Percentiles rank a stretch among this genome's conserved stretches.
phyloP scores from a whole-genome alignment of 2,329 filamentous ascomycete species.

The Septoria linicola region DNA sequence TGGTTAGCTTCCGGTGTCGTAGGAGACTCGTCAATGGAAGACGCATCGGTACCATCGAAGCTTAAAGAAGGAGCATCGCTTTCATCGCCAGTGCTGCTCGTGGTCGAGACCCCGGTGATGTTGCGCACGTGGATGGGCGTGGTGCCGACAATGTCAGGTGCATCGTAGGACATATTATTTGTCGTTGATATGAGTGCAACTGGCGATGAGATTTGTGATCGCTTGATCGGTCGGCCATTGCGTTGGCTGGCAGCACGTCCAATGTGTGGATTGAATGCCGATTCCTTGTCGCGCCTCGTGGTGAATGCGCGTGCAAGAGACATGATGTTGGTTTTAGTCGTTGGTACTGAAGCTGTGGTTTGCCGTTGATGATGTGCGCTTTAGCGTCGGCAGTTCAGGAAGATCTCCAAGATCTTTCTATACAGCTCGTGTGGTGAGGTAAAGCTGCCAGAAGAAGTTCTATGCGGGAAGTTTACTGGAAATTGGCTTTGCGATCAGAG shows the following conservation, averaged over 20 bases:
- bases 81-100: constrained; percentile 63
- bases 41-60: constrained; percentile 64
- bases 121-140: constrained; percentile 29
- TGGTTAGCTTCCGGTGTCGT: constrained; percentile 53
- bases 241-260: constrained; percentile 50
- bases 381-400: constrained; percentile 10
- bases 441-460: too few species aligned
- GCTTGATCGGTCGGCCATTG: constrained; percentile 50
- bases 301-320: constrained; percentile 72
- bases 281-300: constrained; percentile 64
- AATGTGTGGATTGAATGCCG: constrained; percentile 33
- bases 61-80: constrained; percentile 62
- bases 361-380: constrained; percentile 8
- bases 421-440: too few species aligned
- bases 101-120: constrained; percentile 39
- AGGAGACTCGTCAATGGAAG: constrained; percentile 49
- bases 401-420: background rate
- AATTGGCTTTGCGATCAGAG: too few species aligned
- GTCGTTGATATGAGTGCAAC: constrained; percentile 88
- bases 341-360: constrained; percentile 7
- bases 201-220: constrained; percentile 80
- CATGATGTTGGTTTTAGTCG: constrained; percentile 42
- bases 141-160: constrained; percentile 67
- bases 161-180: constrained; percentile 93
- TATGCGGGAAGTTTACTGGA: too few species aligned